Conservation (phyloP, 1,284 basidiomycete species). For the Leccinum pachyderme region DNA sequence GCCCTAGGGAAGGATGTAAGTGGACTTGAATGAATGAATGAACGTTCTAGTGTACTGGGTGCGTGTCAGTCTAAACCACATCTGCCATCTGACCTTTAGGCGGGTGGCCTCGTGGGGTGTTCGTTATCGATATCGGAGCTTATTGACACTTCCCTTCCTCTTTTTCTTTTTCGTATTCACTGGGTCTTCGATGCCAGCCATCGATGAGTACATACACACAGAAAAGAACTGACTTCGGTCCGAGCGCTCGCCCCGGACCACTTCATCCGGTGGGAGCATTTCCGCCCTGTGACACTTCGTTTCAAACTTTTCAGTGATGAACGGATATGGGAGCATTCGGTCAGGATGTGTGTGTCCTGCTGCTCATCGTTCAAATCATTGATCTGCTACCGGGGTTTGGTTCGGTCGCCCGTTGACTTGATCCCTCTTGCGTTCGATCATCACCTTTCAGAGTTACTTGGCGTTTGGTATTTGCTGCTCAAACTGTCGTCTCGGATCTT, state of each 20-base stretch:
- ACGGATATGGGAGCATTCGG: slow-evolving; percentile 17
- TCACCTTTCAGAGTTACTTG: slow-evolving; percentile 1
- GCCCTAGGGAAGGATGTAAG: background rate
- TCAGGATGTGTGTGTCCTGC: background rate
- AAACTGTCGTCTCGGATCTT: background rate
- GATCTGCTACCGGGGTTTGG: background rate
- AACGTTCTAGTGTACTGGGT: background rate
- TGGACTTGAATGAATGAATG: background rate
- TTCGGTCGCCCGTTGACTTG: slow-evolving; percentile 1
- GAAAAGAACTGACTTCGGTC: background rate
- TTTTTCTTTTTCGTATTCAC: background rate
- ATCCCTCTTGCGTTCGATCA: background rate
- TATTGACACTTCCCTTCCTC: slow-evolving; percentile 7
- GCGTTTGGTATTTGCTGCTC: background rate
- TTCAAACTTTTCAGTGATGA: slow-evolving; percentile 5
- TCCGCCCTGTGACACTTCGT: background rate
- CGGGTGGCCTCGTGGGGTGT: slow-evolving; percentile 10
- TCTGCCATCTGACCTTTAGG: background rate
- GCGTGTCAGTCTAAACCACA: slow-evolving; percentile 6
- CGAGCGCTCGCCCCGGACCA: background rate
- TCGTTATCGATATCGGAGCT: slow-evolving; percentile 6
- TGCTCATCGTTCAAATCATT: background rate
- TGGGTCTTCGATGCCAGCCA: background rate
- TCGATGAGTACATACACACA: slow-evolving; percentile 13
- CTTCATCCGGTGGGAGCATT: background rate